Conservation (phyloP, 345 rosid species). For the Clausena lansium region DNA sequence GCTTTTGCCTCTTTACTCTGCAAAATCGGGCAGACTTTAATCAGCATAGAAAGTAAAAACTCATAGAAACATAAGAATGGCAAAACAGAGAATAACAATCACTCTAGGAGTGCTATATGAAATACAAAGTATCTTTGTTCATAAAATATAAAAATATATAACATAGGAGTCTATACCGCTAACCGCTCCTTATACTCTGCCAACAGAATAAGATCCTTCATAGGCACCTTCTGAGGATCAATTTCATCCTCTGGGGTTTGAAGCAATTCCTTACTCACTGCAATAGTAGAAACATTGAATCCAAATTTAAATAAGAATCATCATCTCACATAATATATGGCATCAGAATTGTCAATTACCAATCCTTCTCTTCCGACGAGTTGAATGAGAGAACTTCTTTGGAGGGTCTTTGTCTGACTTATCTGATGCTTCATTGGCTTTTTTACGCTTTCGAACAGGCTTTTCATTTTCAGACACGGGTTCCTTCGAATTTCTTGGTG, state of each 20-base stretch:
- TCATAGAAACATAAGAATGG: neutral
- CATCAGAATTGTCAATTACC: conserved; percentile 32
- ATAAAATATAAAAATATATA: neutral
- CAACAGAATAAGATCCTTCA: conserved; percentile 68
- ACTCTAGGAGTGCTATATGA: too few species aligned
- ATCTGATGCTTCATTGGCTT: conserved; percentile 32
- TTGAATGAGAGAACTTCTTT: conserved; percentile 74
- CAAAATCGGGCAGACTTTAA: conserved; percentile 7
- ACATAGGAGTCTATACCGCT: conserved; percentile 38
- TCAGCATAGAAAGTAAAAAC: conserved; percentile 8
- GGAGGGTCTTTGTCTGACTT: conserved; percentile 35
- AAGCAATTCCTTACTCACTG: conserved; percentile 67
- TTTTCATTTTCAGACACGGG: conserved; percentile 29
- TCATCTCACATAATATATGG: neutral
- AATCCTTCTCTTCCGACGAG: conserved; percentile 56
- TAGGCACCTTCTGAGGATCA: conserved; percentile 45
- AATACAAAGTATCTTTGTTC: neutral
- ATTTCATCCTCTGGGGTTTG: conserved; percentile 71
- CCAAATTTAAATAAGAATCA: conserved; percentile 6
- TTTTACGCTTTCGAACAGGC: conserved; percentile 38
- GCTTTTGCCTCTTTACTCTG: conserved; percentile 67
- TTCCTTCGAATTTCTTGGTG: conserved; percentile 38
- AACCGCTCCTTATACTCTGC: conserved; percentile 61
- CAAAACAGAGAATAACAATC: neutral
- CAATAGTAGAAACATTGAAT: conserved; percentile 8